These are phyloP conservation scores for Phallus indusiatus DNA, from an alignment of 768 basidiomycete species.

Conservation along the genomic window DNA sequence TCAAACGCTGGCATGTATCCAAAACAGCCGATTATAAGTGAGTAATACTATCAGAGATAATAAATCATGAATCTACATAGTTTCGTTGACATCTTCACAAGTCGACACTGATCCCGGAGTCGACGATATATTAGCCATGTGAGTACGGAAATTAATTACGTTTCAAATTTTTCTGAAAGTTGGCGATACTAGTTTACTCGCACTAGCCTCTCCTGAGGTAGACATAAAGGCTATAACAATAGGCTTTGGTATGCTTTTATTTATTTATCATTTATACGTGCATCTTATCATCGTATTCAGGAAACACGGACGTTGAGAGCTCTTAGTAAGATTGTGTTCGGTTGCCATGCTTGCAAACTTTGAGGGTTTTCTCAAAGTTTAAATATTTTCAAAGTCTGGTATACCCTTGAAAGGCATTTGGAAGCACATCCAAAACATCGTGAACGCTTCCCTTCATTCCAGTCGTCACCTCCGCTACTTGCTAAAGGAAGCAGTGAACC, in stretches of 20 bases:
- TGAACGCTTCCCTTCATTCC: slow-evolving; percentile 53
- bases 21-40: slow-evolving; percentile 55
- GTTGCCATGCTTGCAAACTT: too few species aligned
- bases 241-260: slow-evolving; percentile 51
- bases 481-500: slow-evolving; percentile 57
- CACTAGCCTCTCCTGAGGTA: slow-evolving; percentile 75
- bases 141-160: slow-evolving; percentile 16
- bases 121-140: slow-evolving; percentile 77
- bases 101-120: slow-evolving; percentile 86
- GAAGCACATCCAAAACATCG: slow-evolving; percentile 42
- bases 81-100: slow-evolving; percentile 18
- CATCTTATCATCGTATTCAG: slow-evolving; percentile 25
- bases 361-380: slow-evolving; percentile 28
- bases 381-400: slow-evolving; percentile 72
- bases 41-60: slow-evolving; percentile 16
- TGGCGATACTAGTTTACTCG: slow-evolving; percentile 48
- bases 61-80: background rate
- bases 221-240: slow-evolving; percentile 69
- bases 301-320: slow-evolving; percentile 59
- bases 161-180: background rate
- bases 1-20: too few species aligned
- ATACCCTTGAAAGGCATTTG: slow-evolving; percentile 52
- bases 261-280: background rate
- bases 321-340: slow-evolving; percentile 35
- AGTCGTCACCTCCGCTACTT: slow-evolving; percentile 41